Percentiles rank a stretch among this genome's conserved stretches.
These are phyloP conservation scores for Closterium sp. DNA, from an alignment of 139 green algal genomes.

Conservation along the genomic window DNA sequence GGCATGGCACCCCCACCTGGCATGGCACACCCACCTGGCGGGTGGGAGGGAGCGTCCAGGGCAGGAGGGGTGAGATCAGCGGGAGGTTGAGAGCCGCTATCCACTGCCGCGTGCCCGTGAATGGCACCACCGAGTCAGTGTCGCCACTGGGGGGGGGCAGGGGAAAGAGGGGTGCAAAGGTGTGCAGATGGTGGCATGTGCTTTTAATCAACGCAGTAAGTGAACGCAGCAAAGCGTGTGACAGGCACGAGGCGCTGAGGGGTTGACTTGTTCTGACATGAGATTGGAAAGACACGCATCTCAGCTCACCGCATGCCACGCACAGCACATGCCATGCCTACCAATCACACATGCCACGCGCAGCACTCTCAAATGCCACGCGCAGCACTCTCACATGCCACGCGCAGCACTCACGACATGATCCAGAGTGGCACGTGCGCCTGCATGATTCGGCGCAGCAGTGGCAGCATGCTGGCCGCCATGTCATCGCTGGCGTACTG, in stretches of 20 bases:
- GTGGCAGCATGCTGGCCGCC: neutral
- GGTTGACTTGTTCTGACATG: too few relatives aligned
- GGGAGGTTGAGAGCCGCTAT: slow-evolving; percentile 22
- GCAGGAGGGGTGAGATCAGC: slow-evolving; percentile 7
- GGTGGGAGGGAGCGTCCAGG: slow-evolving; percentile 20
- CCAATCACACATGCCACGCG: too few relatives aligned
- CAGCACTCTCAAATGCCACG: too few relatives aligned
- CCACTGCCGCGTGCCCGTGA: slow-evolving; percentile 52
- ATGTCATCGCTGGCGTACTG: neutral
- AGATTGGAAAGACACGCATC: too few relatives aligned
- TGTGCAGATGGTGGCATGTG: neutral
- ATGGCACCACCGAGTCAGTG: slow-evolving; percentile 46
- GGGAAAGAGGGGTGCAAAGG: neutral
- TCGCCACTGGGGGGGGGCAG: slow-evolving; percentile 27
- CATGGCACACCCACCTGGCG: slow-evolving; percentile 9
- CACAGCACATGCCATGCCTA: too few relatives aligned
- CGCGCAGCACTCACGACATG: neutral
- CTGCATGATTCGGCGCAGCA: neutral
- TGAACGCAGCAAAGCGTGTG: neutral
- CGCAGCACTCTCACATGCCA: too few relatives aligned
- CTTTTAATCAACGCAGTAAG: neutral
- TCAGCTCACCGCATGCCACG: too few relatives aligned
- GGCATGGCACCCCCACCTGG: neutral
- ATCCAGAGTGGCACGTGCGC: neutral
- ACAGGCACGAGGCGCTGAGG: too few relatives aligned